Percentiles rank a stretch among this genome's conserved stretches.
phyloP scores from a whole-genome alignment of 768 basidiomycete species.

The Tulasnella sp. region DNA sequence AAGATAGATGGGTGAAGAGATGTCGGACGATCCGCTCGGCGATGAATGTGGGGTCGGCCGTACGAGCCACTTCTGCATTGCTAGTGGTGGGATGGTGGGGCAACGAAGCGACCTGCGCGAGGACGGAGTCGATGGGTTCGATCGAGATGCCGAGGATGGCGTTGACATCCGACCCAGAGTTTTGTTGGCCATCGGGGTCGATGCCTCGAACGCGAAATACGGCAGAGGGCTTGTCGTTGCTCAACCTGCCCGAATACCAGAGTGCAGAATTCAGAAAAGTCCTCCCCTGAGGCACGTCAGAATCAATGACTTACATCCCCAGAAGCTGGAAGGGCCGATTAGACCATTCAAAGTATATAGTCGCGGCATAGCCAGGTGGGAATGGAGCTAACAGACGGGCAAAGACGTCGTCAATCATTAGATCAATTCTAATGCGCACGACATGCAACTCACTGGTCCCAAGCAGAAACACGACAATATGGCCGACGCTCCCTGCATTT shows the following conservation, averaged over 20 bases:
- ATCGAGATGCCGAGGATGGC: constrained; percentile 72
- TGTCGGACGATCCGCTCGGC: constrained; percentile 65
- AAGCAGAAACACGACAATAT: constrained; percentile 73
- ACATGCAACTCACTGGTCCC: constrained; percentile 62
- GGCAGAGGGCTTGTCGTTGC: constrained; percentile 82
- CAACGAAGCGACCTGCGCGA: constrained; percentile 43
- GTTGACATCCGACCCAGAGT: constrained; percentile 39
- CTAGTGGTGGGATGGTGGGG: constrained; percentile 27
- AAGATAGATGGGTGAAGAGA: constrained; percentile 62
- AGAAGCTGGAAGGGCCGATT: constrained; percentile 78
- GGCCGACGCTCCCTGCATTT: constrained; percentile 60
- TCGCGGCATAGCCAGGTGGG: constrained; percentile 72
- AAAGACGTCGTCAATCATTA: too few species aligned
- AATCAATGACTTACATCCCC: constrained; percentile 54
- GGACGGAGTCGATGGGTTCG: constrained; percentile 59
- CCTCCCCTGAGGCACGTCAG: neutral
- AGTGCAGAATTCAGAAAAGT: neutral
- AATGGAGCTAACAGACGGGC: constrained; percentile 50
- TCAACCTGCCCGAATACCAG: constrained; percentile 43
- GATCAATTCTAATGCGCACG: too few species aligned
- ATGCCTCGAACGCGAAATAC: constrained; percentile 73
- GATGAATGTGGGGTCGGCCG: constrained; percentile 40
- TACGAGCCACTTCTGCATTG: constrained; percentile 17
- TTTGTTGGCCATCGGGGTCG: constrained; percentile 33
- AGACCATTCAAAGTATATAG: constrained; percentile 80